phyloP scores from a whole-genome alignment of 2,329 filamentous ascomycete genomes.

The Apiospora rasikravindrae region DNA sequence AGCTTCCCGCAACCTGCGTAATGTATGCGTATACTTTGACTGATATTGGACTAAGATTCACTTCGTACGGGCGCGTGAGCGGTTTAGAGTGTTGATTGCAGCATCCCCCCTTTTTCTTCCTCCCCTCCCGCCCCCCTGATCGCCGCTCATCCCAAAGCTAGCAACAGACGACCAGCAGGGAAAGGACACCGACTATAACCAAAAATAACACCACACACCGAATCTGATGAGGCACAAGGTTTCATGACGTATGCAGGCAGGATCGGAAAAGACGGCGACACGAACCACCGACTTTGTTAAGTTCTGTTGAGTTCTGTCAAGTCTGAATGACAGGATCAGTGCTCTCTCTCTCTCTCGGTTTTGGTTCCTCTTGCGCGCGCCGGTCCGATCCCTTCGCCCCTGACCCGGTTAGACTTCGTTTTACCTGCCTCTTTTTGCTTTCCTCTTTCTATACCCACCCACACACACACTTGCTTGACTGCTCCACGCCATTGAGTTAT shows the following conservation, averaged over 20 bases:
- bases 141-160: not conserved
- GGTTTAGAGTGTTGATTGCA: not conserved
- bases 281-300: slow-evolving; percentile 2
- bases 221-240: not conserved
- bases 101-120: not conserved
- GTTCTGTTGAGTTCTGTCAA: not conserved
- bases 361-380: not conserved
- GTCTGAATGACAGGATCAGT: not conserved
- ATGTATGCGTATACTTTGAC: not conserved
- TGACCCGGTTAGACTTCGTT: not conserved
- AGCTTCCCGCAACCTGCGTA: slow-evolving; percentile 6
- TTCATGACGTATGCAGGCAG: not conserved
- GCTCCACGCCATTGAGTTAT: not conserved
- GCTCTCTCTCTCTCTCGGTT: too few species aligned
- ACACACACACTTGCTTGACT: not conserved
- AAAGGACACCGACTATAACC: not conserved
- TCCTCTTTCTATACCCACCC: not conserved
- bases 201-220: too few species aligned
- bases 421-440: too few species aligned
- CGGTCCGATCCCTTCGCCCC: not conserved
- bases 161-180: not conserved
- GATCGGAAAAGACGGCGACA: not conserved
- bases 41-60: not conserved
- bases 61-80: not conserved
- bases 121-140: not conserved